Conservation (phyloP, 768 basidiomycete species). For the Fomitopsis serialis region DNA sequence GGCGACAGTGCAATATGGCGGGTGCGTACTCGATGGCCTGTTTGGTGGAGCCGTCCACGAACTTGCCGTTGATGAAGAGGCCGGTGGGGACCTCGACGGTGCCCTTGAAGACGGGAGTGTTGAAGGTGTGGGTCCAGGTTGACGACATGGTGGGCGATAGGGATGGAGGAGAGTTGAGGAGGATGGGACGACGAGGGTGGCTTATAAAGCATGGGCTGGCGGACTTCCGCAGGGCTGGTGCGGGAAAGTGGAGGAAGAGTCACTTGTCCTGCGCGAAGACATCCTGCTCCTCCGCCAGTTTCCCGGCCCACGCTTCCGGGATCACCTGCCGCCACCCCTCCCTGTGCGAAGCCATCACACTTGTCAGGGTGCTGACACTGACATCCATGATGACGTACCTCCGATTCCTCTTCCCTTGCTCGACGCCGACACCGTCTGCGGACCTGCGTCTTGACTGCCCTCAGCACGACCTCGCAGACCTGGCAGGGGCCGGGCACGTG, state of each 20-base stretch:
- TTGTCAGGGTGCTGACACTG: too few relatives aligned
- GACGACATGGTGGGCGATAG: slow-evolving; percentile 30
- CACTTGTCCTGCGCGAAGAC: background rate
- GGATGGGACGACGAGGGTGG: background rate
- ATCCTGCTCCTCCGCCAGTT: too few relatives aligned
- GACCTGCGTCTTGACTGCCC: too few relatives aligned
- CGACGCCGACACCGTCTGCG: too few relatives aligned
- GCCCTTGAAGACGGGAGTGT: slow-evolving; percentile 55
- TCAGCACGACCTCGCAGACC: too few relatives aligned
- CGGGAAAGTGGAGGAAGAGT: background rate
- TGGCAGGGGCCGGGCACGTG: background rate
- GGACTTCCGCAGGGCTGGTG: background rate
- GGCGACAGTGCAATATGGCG: background rate
- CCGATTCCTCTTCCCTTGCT: too few relatives aligned
- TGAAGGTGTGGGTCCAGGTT: slow-evolving; percentile 44
- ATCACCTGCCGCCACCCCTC: too few relatives aligned
- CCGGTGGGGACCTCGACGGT: slow-evolving; percentile 53
- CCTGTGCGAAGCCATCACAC: too few relatives aligned
- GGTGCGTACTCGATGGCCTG: slow-evolving; percentile 67
- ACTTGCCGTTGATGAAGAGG: slow-evolving; percentile 69
- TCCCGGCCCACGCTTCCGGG: background rate
- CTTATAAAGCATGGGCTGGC: background rate
- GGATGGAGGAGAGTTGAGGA: background rate
- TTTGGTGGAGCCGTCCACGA: slow-evolving; percentile 46
- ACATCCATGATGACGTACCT: too few relatives aligned